Evolutionary conservation across 2,329 filamentous ascomycete genomes (phyloP), one percentile per base, ranked within the genome.

Genomic region (Cercospora nicotianae): DNA sequence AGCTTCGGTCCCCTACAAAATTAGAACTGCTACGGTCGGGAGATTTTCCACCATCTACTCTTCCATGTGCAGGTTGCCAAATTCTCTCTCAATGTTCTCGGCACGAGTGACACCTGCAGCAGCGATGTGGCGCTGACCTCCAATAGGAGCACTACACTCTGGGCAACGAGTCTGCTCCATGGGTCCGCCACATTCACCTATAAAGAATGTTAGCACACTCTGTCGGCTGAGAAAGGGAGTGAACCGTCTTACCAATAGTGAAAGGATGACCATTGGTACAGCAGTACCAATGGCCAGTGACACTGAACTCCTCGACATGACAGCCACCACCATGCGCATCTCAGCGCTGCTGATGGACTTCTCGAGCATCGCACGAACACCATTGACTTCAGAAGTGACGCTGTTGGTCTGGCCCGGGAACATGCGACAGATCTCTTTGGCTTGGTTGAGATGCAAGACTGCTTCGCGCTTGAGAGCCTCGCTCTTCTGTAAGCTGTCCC

Each of bases 111-210:
- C 87, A 2, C 89, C 89, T 13, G 75, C 79, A 0, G 80, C 83
- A n/a, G 83, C 68, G 8, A 8, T 63, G 75, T 90, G 87, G 45
- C 83, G 9, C 57, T 72, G 74, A 0, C 89, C 89, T 2, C 89
- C 89, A 31, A 91, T 83, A 0, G 77, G 69, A 1, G 82, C 81
- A 1, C 82, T 84, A 70, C 90, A 92, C 69, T 91, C 84, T 0
- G 89, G 88, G 71, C 90, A 92, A 1, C 76, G 76, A 1, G 88
- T 84, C 18, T 73, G 64, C 75, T 91, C 69, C 87, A 90, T 89
- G 0, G 89, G 86, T 83, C 87, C 86, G 72, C 80, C 83, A 68
- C 82, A 81, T 30, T 79, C 76, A 2, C 75, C 72, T 57, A 31
- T 57, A 2, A 16, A 30, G 5, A 13, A 10, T 51, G 3, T 51